Evolutionary conservation across 129 eudicot species (phyloP).

Genomic region (Cynara cardunculus): DNA sequence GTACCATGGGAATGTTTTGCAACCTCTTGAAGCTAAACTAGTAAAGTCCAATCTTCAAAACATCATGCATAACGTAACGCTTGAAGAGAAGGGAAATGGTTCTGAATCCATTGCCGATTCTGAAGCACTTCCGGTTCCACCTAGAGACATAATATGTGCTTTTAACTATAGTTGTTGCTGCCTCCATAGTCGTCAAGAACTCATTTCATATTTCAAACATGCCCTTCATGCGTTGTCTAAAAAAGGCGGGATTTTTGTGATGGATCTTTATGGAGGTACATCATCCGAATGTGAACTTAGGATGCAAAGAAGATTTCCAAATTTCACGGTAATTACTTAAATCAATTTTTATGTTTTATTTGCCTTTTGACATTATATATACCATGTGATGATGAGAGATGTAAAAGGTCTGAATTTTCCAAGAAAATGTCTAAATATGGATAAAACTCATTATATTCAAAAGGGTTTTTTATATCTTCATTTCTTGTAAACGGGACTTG

Average conservation of each 20-base stretch:
- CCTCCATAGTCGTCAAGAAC: slow-evolving; percentile 78
- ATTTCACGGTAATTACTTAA: slow-evolving; percentile 60
- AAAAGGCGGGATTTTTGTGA: slow-evolving; percentile 87
- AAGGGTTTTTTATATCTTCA: neutral
- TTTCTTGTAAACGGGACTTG: neutral
- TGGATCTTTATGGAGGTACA: slow-evolving; percentile 98
- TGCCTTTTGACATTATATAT: neutral
- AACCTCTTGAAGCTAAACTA: slow-evolving; percentile 67
- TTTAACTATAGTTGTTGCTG: slow-evolving; percentile 98
- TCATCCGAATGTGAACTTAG: slow-evolving; percentile 84
- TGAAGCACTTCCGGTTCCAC: slow-evolving; percentile 48
- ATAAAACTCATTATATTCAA: neutral
- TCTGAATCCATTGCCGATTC: slow-evolving; percentile 19
- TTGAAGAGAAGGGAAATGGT: slow-evolving; percentile 42
- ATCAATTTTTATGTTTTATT: neutral
- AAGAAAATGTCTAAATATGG: neutral
- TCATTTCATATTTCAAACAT: slow-evolving; percentile 79
- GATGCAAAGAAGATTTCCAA: slow-evolving; percentile 88
- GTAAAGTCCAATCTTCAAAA: slow-evolving; percentile 43
- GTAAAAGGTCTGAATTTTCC: neutral
- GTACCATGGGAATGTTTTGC: slow-evolving; percentile 90
- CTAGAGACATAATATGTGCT: slow-evolving; percentile 89
- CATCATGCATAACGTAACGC: slow-evolving; percentile 35
- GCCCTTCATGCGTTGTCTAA: slow-evolving; percentile 56
- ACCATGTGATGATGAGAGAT: neutral